Conservation (phyloP, 257 asterid genomes). For the Solanum chmielewskii region DNA sequence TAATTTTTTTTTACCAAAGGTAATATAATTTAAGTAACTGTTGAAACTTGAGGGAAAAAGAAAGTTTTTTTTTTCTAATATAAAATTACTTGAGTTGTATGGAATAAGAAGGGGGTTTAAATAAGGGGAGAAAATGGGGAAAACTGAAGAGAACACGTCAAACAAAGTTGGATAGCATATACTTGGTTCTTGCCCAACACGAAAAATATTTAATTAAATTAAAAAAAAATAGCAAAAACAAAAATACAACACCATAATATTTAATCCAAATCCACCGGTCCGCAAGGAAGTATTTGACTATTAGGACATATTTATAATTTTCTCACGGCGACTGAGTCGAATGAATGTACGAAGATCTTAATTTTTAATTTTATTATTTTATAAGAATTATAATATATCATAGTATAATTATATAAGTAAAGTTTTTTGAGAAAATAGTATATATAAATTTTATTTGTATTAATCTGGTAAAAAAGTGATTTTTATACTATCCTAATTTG, state of each 20-base stretch:
- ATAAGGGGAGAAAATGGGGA: background rate
- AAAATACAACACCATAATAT: background rate
- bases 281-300: background rate
- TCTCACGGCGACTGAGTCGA: rapidly evolving
- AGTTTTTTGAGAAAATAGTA: rapidly evolving
- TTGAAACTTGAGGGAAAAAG: background rate
- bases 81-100: background rate
- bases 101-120: background rate
- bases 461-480: background rate
- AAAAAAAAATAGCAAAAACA: background rate
- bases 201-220: background rate
- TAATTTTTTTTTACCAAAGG: no score
- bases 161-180: no score
- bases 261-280: background rate
- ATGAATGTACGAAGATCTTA: no score
- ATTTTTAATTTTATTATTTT: no score
- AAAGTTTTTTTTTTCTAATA: no score
- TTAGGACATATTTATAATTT: background rate
- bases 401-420: background rate
- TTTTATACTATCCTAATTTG: background rate
- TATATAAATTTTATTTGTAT: rapidly evolving
- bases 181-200: background rate
- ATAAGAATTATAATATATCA: no score
- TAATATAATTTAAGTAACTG: no score
- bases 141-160: background rate